Conservation (phyloP, 306 rosid genomes). For the Malus sieversii region DNA sequence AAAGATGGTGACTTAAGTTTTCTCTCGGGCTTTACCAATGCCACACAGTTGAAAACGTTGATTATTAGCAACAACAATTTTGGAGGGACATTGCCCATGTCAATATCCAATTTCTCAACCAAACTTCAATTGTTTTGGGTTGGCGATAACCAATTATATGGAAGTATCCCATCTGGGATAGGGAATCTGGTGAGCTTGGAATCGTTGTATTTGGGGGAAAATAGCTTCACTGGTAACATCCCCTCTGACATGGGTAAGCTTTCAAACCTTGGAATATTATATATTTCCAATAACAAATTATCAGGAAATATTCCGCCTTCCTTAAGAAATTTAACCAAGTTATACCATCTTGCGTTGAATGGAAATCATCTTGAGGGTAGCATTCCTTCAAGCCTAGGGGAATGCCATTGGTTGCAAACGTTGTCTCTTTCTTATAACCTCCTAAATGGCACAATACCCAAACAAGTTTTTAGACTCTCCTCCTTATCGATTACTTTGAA, state of each 20-base stretch:
- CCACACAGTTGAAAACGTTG: background rate
- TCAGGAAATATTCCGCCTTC: background rate
- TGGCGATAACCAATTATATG: background rate
- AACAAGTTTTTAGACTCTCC: background rate
- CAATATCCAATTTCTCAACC: background rate
- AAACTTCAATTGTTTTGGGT: accelerated
- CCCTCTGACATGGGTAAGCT: background rate
- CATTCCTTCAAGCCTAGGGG: background rate
- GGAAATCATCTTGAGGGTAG: background rate
- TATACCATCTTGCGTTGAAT: accelerated
- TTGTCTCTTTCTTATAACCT: background rate
- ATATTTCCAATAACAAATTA: accelerated
- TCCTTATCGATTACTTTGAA: background rate
- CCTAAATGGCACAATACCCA: background rate
- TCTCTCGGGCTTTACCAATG: background rate
- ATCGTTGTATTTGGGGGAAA: accelerated
- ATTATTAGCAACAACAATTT: background rate
- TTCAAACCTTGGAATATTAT: accelerated
- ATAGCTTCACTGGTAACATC: background rate
- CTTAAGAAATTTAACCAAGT: background rate
- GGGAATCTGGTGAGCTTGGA: background rate
- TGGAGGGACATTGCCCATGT: constrained; percentile 6
- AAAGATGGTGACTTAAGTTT: background rate
- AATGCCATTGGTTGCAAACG: background rate
- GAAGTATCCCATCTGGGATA: background rate